Evolutionary conservation across 2,329 filamentous ascomycete species (phyloP).

Genomic region (Phialophora macrospora): DNA sequence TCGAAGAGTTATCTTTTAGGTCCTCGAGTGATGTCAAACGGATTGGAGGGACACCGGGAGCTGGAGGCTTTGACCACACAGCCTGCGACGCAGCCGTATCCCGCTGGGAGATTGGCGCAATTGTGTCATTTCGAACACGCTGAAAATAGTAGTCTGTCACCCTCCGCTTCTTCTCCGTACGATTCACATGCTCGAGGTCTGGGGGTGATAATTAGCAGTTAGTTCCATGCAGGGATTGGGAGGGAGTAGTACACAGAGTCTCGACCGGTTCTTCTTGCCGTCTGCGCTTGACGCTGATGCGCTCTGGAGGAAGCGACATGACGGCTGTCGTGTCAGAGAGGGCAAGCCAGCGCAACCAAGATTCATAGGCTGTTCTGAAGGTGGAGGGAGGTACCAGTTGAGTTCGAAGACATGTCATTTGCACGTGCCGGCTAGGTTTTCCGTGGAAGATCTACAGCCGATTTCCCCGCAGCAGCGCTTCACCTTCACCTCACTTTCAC

Average conservation of each 20-base stretch:
- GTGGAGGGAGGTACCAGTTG: background rate
- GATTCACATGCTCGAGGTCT: constrained; percentile 52
- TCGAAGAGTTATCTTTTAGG: constrained; percentile 44
- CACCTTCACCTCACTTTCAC: background rate
- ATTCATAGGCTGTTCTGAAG: background rate
- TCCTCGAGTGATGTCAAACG: constrained; percentile 51
- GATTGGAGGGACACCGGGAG: constrained; percentile 46
- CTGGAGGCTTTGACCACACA: constrained; percentile 15
- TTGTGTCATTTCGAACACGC: constrained; percentile 43
- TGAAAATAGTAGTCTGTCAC: constrained; percentile 56
- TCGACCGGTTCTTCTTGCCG: constrained; percentile 63
- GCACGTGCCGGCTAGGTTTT: background rate
- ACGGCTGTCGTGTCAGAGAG: background rate
- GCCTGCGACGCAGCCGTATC: constrained; percentile 33
- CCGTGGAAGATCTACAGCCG: background rate
- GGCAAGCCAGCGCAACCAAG: background rate
- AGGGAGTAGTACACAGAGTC: constrained; percentile 50
- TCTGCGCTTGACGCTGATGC: constrained; percentile 62
- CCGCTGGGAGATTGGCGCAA: constrained; percentile 27
- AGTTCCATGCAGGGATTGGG: background rate
- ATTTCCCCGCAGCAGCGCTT: background rate
- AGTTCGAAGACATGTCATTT: background rate
- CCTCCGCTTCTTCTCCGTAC: constrained; percentile 53
- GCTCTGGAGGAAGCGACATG: constrained; percentile 56
- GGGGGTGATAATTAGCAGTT: constrained; percentile 11